Evolutionary conservation across 2,329 filamentous ascomycete species (phyloP).

Genomic region (Stylonectria norvegica): DNA sequence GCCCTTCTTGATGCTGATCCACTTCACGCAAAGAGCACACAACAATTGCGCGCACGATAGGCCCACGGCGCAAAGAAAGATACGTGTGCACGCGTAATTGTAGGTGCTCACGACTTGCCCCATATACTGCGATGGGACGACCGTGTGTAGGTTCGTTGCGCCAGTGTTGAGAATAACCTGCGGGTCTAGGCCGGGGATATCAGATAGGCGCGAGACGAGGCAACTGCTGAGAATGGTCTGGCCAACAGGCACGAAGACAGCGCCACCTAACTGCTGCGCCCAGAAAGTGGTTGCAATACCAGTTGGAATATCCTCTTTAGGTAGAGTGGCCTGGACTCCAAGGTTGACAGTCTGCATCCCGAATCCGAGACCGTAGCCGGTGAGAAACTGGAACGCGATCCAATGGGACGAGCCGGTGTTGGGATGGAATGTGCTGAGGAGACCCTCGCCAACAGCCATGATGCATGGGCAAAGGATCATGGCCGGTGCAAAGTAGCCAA

Average conservation of each 20-base stretch:
- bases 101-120: slow-evolving; percentile 58
- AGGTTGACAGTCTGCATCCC: slow-evolving; percentile 57
- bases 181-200: slow-evolving; percentile 43
- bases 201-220: slow-evolving; percentile 37
- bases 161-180: slow-evolving; percentile 44
- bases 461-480: slow-evolving; percentile 52
- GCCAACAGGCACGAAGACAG: slow-evolving; percentile 55
- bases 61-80: slow-evolving; percentile 61
- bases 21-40: slow-evolving; percentile 58
- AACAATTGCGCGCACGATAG: slow-evolving; percentile 54
- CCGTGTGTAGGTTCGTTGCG: slow-evolving; percentile 57
- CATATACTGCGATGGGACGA: slow-evolving; percentile 49
- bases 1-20: slow-evolving; percentile 62
- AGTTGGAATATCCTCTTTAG: slow-evolving; percentile 49
- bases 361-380: slow-evolving; percentile 56
- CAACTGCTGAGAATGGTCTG: slow-evolving; percentile 51
- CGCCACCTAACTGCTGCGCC: slow-evolving; percentile 56
- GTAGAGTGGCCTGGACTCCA: slow-evolving; percentile 53
- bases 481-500: slow-evolving; percentile 59
- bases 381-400: slow-evolving; percentile 58
- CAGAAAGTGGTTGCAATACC: slow-evolving; percentile 57
- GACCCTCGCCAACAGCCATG: slow-evolving; percentile 51
- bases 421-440: slow-evolving; percentile 54
- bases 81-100: slow-evolving; percentile 59
- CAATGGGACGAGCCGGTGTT: slow-evolving; percentile 48